These are phyloP conservation scores for Trichoderma atrobrunneum DNA, from an alignment of 2,329 filamentous ascomycete genomes.

Conservation along the genomic window DNA sequence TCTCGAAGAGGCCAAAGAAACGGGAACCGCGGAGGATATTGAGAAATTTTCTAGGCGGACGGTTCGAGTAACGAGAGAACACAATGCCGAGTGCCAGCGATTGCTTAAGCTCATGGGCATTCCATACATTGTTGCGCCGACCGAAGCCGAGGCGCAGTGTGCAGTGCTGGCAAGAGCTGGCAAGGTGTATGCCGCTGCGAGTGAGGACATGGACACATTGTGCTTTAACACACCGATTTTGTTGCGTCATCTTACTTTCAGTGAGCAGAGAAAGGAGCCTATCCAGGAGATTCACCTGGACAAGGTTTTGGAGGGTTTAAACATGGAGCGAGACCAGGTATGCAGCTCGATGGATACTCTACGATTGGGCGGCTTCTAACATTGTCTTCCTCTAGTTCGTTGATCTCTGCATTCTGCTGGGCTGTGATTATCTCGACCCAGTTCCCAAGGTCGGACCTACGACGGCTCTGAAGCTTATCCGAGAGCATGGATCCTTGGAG, in stretches of 20 bases:
- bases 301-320: slow-evolving; percentile 79
- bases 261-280: slow-evolving; percentile 94
- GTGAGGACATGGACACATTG: slow-evolving; percentile 98
- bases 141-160: slow-evolving; percentile 96
- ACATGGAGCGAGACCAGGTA: slow-evolving; percentile 85
- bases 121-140: slow-evolving; percentile 91
- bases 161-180: slow-evolving; percentile 83
- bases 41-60: slow-evolving; percentile 96
- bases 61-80: slow-evolving; percentile 91
- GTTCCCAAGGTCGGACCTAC: slow-evolving; percentile 91
- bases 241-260: slow-evolving; percentile 90
- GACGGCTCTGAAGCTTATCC: slow-evolving; percentile 90
- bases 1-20: slow-evolving; percentile 94
- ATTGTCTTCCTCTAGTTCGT: slow-evolving; percentile 60
- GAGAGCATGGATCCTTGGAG: slow-evolving; percentile 85
- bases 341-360: background rate
- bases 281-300: slow-evolving; percentile 92
- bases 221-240: slow-evolving; percentile 93
- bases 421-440: slow-evolving; percentile 96
- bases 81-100: slow-evolving; percentile 91
- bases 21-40: slow-evolving; percentile 92
- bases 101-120: slow-evolving; percentile 94
- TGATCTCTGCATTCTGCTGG: slow-evolving; percentile 94
- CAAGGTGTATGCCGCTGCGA: slow-evolving; percentile 95
- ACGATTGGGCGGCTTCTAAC: background rate